These are phyloP conservation scores for Hibiscus trionum DNA, from an alignment of 345 rosid species.

Conservation along the genomic window DNA sequence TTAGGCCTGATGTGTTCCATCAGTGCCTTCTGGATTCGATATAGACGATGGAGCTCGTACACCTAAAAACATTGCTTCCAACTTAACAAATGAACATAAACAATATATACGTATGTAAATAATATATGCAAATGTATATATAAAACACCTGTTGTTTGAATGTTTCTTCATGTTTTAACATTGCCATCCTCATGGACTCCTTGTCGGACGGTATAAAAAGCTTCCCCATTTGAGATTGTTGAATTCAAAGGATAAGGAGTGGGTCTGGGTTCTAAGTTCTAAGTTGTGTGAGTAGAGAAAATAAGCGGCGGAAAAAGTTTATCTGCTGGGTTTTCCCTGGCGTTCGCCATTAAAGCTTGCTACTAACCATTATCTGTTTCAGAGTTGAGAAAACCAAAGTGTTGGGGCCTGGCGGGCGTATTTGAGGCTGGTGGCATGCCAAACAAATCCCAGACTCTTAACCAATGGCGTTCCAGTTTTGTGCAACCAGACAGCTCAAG, in stretches of 20 bases:
- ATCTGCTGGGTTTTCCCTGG: too few relatives aligned
- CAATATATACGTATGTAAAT: not conserved
- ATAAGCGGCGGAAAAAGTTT: too few relatives aligned
- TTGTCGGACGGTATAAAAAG: slow-evolving; percentile 55
- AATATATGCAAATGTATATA: not conserved
- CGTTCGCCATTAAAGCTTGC: too few relatives aligned
- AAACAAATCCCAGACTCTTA: not conserved
- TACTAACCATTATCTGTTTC: too few relatives aligned
- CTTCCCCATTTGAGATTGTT: slow-evolving; percentile 52
- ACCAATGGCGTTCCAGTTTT: slow-evolving; percentile 53
- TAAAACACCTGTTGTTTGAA: slow-evolving; percentile 78
- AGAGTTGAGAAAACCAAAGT: too few relatives aligned
- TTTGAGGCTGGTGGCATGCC: too few relatives aligned
- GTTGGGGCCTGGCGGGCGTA: too few relatives aligned
- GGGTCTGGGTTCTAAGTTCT: not conserved
- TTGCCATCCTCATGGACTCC: slow-evolving; percentile 87
- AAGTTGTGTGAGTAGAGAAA: too few relatives aligned
- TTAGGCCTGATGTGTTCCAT: slow-evolving; percentile 37
- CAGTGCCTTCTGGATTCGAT: slow-evolving; percentile 66
- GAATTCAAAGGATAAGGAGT: not conserved
- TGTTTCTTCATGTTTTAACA: slow-evolving; percentile 92
- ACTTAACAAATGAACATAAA: not conserved
- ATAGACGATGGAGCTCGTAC: slow-evolving; percentile 79
- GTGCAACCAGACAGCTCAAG: slow-evolving; percentile 58
- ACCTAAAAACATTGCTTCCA: slow-evolving; percentile 36